Conservation (phyloP, 495 filamentous ascomycete species). For the Xylona heveae region DNA sequence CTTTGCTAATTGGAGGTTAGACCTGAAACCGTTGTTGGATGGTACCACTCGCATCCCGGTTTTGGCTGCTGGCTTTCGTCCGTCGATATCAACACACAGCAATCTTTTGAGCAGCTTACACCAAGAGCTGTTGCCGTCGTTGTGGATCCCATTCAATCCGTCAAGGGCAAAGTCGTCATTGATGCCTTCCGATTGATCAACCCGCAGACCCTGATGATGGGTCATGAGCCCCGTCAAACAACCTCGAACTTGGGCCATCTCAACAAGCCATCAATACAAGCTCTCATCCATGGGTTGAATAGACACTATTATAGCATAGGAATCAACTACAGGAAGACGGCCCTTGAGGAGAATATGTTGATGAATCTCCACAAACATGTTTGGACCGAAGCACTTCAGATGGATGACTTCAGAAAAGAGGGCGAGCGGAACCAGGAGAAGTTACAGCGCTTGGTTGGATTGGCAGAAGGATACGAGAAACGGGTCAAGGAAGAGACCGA, state of each 20-base stretch:
- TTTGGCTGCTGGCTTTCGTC: conserved; percentile 98
- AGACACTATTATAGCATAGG: conserved; percentile 97
- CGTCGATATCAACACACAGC: conserved; percentile 98
- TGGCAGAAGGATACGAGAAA: conserved; percentile 96
- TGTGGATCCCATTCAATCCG: conserved; percentile 94
- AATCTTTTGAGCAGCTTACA: conserved; percentile 95
- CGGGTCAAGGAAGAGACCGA: conserved; percentile 95
- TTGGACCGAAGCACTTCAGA: conserved; percentile 92
- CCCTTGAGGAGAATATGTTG: conserved; percentile 95
- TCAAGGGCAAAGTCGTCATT: conserved; percentile 98
- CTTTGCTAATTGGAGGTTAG: conserved; percentile 23
- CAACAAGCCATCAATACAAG: conserved; percentile 97
- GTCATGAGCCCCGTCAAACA: conserved; percentile 94
- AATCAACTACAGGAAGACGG: conserved; percentile 96
- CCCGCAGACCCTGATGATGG: conserved; percentile 94
- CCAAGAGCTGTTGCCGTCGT: conserved; percentile 93
- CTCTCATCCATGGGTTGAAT: conserved; percentile 96
- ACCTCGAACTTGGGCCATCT: conserved; percentile 95
- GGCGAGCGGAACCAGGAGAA: conserved; percentile 63
- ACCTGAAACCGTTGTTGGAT: conserved; percentile 90
- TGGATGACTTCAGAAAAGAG: conserved; percentile 87
- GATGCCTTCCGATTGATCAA: conserved; percentile 98
- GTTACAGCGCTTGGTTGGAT: conserved; percentile 64
- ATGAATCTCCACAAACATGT: conserved; percentile 99
- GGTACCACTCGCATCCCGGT: conserved; percentile 98